A percentile compares a stretch with the other conserved stretches of the same genome.
Evolutionary conservation across 164 flowering plant genomes (phyloP).

Genomic region (Brasenia schreberi): DNA sequence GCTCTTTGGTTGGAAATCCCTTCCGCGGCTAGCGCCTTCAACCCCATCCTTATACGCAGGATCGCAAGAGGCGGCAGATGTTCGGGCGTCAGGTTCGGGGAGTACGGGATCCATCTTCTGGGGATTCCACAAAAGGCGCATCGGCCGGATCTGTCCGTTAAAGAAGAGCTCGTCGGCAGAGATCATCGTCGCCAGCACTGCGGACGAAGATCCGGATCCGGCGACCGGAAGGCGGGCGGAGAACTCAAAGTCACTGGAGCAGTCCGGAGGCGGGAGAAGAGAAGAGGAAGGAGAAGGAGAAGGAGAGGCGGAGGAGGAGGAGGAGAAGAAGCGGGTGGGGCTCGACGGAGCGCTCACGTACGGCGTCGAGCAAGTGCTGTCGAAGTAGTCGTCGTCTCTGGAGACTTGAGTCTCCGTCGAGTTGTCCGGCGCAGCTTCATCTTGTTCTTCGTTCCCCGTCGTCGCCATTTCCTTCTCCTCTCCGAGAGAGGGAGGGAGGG

Average conservation of each 20-base stretch:
- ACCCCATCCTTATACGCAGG: constrained; percentile 4
- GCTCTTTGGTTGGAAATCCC: not conserved
- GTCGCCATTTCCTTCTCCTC: not conserved
- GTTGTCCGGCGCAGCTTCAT: not conserved
- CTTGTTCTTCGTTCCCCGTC: not conserved
- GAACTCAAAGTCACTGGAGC: not conserved
- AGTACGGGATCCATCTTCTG: constrained; percentile 3
- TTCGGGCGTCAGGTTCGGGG: constrained; percentile 19
- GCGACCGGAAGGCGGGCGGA: not conserved
- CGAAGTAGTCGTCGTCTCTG: constrained; percentile 16
- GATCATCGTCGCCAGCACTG: not conserved
- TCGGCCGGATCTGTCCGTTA: constrained; percentile 20
- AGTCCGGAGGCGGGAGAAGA: not conserved
- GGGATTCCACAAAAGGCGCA: constrained; percentile 30
- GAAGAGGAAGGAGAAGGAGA: not conserved
- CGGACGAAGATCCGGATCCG: not conserved
- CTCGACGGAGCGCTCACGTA: constrained; percentile 25
- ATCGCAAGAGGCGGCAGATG: constrained; percentile 21
- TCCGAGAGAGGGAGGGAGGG: not conserved
- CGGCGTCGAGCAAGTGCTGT: constrained; percentile 19
- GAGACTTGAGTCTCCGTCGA: constrained; percentile 9
- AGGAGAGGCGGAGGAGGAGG: constrained; percentile 2
- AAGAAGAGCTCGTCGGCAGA: constrained; percentile 1
- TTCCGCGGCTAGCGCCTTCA: not conserved
- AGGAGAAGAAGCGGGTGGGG: constrained; percentile 17